phyloP scores from a whole-genome alignment of 2,329 filamentous ascomycete species.

The Xylariaceae sp. region DNA sequence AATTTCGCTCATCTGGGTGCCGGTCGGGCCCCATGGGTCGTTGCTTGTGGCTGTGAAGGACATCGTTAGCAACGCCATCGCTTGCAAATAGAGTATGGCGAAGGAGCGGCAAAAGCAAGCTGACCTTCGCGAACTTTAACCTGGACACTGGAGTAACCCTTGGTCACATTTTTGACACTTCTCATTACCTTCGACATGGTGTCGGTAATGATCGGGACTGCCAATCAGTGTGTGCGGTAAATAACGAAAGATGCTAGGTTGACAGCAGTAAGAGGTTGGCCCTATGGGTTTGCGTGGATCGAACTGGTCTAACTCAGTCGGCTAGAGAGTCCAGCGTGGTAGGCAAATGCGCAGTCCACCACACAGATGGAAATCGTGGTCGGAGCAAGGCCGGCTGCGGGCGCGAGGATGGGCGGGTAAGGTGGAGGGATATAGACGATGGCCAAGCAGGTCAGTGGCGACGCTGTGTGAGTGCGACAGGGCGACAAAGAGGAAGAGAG shows the following conservation, averaged over 20 bases:
- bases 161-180: slow-evolving; percentile 98
- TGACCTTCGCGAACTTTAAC: slow-evolving; percentile 97
- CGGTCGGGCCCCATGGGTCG: slow-evolving; percentile 96
- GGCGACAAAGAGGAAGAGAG: background rate
- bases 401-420: background rate
- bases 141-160: slow-evolving; percentile 94
- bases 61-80: slow-evolving; percentile 26
- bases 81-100: slow-evolving; percentile 14
- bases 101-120: slow-evolving; percentile 12
- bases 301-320: too few species aligned
- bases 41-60: slow-evolving; percentile 82
- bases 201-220: slow-evolving; percentile 25
- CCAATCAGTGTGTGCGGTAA: slow-evolving; percentile 4
- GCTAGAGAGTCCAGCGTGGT: background rate
- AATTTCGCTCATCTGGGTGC: slow-evolving; percentile 98
- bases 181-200: slow-evolving; percentile 95
- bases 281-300: too few species aligned
- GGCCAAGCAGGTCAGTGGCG: too few species aligned
- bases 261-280: too few species aligned
- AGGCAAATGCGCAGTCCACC: background rate
- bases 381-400: background rate
- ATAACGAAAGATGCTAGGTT: slow-evolving; percentile 6
- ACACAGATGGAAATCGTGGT: background rate
- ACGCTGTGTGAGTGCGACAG: background rate
- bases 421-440: background rate